Evolutionary conservation across 345 rosid species (phyloP).

Genomic region (Bruguiera gymnorhiza): DNA sequence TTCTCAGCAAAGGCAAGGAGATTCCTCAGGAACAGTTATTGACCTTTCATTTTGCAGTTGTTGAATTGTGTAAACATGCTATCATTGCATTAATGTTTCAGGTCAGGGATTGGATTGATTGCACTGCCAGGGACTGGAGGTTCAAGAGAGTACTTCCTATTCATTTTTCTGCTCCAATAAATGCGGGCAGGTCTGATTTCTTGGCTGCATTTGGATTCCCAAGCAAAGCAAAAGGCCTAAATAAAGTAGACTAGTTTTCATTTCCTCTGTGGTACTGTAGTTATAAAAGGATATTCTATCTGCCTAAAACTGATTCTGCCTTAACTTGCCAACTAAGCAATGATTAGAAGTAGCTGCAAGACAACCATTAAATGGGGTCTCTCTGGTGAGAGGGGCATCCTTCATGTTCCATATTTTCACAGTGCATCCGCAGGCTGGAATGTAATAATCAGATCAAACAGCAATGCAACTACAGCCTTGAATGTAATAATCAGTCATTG

Average conservation of each 20-base stretch:
- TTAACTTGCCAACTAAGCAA: slow-evolving; percentile 5
- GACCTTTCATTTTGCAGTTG: not conserved
- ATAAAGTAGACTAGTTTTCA: not conserved
- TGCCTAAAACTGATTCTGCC: not conserved
- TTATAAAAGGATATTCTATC: not conserved
- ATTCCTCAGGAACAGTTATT: slow-evolving; percentile 54
- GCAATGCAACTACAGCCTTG: too few species aligned
- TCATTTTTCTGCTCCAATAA: slow-evolving; percentile 85
- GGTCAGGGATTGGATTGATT: slow-evolving; percentile 92
- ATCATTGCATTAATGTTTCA: slow-evolving; percentile 18
- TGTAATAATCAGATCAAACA: too few species aligned
- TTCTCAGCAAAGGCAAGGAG: slow-evolving; percentile 84
- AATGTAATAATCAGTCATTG: too few species aligned
- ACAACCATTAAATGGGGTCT: not conserved
- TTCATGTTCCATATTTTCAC: too few species aligned
- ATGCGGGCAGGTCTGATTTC: slow-evolving; percentile 78
- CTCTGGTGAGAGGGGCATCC: not conserved
- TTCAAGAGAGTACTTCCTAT: slow-evolving; percentile 92
- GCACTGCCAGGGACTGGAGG: slow-evolving; percentile 77
- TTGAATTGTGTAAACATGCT: not conserved
- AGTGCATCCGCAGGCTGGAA: too few species aligned
- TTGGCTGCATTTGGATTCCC: slow-evolving; percentile 76
- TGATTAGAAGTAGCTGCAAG: not conserved
- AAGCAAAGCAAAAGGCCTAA: slow-evolving; percentile 3
- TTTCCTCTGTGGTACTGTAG: not conserved